phyloP scores from a whole-genome alignment of 2,329 filamentous ascomycete species.

The Alternaria arborescens region DNA sequence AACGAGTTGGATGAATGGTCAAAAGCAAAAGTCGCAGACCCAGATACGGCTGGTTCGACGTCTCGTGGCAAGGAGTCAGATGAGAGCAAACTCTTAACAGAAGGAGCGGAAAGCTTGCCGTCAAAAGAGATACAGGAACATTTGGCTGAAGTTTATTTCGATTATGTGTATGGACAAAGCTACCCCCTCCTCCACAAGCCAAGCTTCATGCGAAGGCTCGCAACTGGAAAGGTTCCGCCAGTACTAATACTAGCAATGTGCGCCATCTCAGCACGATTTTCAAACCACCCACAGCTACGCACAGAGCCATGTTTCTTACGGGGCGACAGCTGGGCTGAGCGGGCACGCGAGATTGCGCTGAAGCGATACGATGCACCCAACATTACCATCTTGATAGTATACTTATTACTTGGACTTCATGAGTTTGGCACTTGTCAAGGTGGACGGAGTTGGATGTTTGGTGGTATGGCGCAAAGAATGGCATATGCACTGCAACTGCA shows the following conservation, averaged over 20 bases:
- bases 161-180: slow-evolving; percentile 92
- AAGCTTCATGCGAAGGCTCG: slow-evolving; percentile 91
- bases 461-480: slow-evolving; percentile 95
- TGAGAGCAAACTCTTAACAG: slow-evolving; percentile 78
- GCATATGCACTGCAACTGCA: slow-evolving; percentile 95
- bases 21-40: slow-evolving; percentile 62
- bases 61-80: slow-evolving; percentile 64
- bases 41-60: slow-evolving; percentile 61
- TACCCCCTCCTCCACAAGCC: slow-evolving; percentile 96
- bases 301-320: slow-evolving; percentile 82
- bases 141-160: slow-evolving; percentile 92
- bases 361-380: slow-evolving; percentile 93
- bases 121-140: slow-evolving; percentile 90
- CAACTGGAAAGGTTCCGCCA: slow-evolving; percentile 81
- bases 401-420: slow-evolving; percentile 87
- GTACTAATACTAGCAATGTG: slow-evolving; percentile 94
- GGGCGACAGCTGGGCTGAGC: slow-evolving; percentile 89
- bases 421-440: slow-evolving; percentile 98
- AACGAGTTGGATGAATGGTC: slow-evolving; percentile 84
- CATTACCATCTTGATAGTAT: slow-evolving; percentile 92
- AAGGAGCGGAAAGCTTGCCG: slow-evolving; percentile 84
- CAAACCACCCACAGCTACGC: slow-evolving; percentile 81
- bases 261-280: slow-evolving; percentile 94
- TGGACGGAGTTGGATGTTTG: slow-evolving; percentile 93
- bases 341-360: slow-evolving; percentile 85